These are phyloP conservation scores for Hymenoscyphus infarciens DNA, from an alignment of 2,329 filamentous ascomycete species.

Conservation along the genomic window DNA sequence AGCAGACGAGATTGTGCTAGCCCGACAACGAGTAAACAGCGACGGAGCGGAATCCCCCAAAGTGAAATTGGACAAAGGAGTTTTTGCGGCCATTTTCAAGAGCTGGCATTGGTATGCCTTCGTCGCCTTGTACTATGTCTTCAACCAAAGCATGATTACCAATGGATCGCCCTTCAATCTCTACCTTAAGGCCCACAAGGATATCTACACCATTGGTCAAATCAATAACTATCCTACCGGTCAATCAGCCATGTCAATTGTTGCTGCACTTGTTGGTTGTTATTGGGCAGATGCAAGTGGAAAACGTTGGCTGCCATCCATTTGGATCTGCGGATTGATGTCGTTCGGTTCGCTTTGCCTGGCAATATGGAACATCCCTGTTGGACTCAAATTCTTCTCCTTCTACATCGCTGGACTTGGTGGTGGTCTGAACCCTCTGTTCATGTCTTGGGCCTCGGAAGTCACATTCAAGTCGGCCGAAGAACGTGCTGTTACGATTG, in stretches of 20 bases:
- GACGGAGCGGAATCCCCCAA: slow-evolving; percentile 9
- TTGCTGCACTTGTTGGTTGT: slow-evolving; percentile 14
- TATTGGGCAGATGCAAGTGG: slow-evolving; percentile 18
- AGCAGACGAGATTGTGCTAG: slow-evolving; percentile 10
- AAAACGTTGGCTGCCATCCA: slow-evolving; percentile 14
- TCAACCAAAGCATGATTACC: slow-evolving; percentile 17
- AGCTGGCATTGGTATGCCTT: slow-evolving; percentile 19
- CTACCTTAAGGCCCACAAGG: slow-evolving; percentile 13
- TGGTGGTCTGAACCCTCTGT: slow-evolving; percentile 35
- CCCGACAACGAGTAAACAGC: slow-evolving; percentile 10
- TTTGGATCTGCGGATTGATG: slow-evolving; percentile 13
- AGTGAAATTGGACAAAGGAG: slow-evolving; percentile 11
- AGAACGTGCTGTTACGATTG: slow-evolving; percentile 35
- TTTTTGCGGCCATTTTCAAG: slow-evolving; percentile 10
- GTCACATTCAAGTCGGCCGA: slow-evolving; percentile 35
- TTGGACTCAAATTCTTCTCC: slow-evolving; percentile 34
- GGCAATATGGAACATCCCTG: slow-evolving; percentile 33
- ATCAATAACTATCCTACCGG: slow-evolving; percentile 17
- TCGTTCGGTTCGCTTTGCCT: slow-evolving; percentile 34
- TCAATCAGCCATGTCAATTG: slow-evolving; percentile 12
- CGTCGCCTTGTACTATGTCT: slow-evolving; percentile 15
- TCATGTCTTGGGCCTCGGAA: slow-evolving; percentile 35
- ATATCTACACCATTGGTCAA: slow-evolving; percentile 11
- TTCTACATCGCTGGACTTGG: slow-evolving; percentile 36
- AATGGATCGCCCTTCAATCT: slow-evolving; percentile 15